These are phyloP conservation scores for Celoporthe dispersa DNA, from an alignment of 2,329 filamentous ascomycete genomes.

Conservation along the genomic window DNA sequence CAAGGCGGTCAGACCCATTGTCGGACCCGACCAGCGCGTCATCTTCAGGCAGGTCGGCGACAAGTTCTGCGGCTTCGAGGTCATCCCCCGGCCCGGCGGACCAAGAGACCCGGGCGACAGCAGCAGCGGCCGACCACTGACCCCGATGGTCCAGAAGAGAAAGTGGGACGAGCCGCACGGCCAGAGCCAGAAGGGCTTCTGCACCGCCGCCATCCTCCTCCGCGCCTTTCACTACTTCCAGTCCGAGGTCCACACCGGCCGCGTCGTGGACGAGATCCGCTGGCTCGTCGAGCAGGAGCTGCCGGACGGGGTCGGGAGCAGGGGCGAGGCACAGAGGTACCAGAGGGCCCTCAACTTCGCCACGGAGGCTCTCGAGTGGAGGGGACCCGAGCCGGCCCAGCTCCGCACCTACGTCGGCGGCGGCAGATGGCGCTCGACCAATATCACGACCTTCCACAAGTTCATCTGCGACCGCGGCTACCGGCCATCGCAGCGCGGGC, in stretches of 20 bases:
- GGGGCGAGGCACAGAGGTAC: background rate
- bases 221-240: constrained; percentile 8
- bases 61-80: constrained; percentile 1
- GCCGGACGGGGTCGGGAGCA: background rate
- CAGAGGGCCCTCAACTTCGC: background rate
- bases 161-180: background rate
- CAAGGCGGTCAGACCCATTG: background rate
- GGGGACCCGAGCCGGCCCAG: background rate
- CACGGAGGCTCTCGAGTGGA: background rate
- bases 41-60: background rate
- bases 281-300: background rate
- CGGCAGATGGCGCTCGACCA: background rate
- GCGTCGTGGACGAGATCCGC: background rate
- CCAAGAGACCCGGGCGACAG: background rate
- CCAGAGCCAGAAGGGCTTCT: background rate
- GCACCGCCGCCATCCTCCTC: background rate
- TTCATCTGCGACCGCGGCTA: background rate
- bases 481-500: background rate
- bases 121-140: background rate
- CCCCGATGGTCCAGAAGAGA: background rate
- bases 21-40: background rate
- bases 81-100: background rate
- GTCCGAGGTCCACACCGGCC: background rate
- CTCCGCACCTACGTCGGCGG: constrained; percentile 8
- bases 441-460: background rate